Conservation (phyloP, 23 red algal species). For the Gracilaria domingensis region DNA sequence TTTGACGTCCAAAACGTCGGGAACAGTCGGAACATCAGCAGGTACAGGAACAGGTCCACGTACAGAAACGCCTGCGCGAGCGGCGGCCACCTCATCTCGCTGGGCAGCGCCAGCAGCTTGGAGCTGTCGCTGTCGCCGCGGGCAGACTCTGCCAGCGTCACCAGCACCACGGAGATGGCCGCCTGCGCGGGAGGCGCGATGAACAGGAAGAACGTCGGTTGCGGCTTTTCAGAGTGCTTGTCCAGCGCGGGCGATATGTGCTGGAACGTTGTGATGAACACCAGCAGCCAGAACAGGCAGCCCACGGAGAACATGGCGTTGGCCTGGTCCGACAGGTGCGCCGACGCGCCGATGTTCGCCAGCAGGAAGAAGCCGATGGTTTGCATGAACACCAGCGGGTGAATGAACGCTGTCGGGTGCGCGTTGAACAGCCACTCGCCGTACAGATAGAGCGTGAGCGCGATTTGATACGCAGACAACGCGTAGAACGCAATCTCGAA, state of each 20-base stretch:
- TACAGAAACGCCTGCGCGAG: conserved; percentile 41
- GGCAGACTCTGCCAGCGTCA: conserved; percentile 32
- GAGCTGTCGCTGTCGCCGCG: neutral
- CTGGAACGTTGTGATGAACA: conserved; percentile 72
- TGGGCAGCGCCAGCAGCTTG: neutral
- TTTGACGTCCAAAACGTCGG: conserved; percentile 43
- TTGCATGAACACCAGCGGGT: conserved; percentile 71
- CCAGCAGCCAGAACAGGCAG: conserved; percentile 53
- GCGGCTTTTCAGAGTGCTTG: conserved; percentile 22
- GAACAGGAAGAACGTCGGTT: conserved; percentile 73
- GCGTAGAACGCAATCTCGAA: conserved; percentile 50
- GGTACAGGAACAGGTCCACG: conserved; percentile 75
- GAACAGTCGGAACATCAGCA: conserved; percentile 68
- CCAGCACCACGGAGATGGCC: conserved; percentile 36
- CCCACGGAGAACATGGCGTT: conserved; percentile 67
- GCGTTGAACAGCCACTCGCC: conserved; percentile 74
- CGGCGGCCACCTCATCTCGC: neutral
- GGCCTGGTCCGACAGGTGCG: conserved; percentile 24
- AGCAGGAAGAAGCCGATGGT: conserved; percentile 73
- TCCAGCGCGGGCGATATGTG: conserved; percentile 45
- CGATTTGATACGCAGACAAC: conserved; percentile 46
- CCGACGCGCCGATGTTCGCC: conserved; percentile 45
- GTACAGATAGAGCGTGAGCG: conserved; percentile 60
- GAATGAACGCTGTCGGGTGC: conserved; percentile 55
- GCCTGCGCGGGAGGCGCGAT: conserved; percentile 67